Evolutionary conservation across 2,329 filamentous ascomycete species (phyloP).

Genomic region (Aureobasidium sp.): DNA sequence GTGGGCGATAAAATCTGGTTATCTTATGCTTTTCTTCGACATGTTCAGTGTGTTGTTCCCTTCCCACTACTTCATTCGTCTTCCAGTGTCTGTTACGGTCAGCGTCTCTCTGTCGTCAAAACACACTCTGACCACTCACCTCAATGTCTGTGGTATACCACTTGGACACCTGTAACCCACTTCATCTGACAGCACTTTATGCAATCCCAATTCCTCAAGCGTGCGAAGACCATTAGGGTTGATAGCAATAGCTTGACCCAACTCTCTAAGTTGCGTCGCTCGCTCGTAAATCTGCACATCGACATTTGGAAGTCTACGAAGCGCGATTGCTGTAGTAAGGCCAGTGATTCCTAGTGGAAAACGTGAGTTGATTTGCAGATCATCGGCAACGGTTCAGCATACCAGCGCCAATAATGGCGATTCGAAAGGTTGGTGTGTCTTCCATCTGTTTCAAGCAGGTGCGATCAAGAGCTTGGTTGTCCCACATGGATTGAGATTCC

Average conservation of each 20-base stretch:
- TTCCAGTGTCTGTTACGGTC: conserved; percentile 23
- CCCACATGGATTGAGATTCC: neutral
- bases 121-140: conserved; percentile 16
- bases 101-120: neutral
- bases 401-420: conserved; percentile 26
- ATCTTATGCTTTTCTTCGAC: conserved; percentile 26
- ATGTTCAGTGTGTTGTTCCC: conserved; percentile 24
- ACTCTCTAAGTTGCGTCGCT: conserved; percentile 27
- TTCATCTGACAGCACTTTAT: conserved; percentile 25
- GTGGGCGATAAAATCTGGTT: conserved; percentile 28
- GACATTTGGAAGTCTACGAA: conserved; percentile 22
- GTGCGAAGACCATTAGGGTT: conserved; percentile 31
- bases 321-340: conserved; percentile 29
- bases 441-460: conserved; percentile 1
- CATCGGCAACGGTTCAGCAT: neutral
- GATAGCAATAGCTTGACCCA: conserved; percentile 31
- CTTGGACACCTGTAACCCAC: conserved; percentile 26
- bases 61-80: conserved; percentile 29
- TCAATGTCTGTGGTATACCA: conserved; percentile 28
- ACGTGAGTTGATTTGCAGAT: neutral
- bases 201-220: conserved; percentile 27
- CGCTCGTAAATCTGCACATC: conserved; percentile 29
- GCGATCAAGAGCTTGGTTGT: too few species aligned
- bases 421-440: conserved; percentile 12
- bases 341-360: conserved; percentile 29